Evolutionary conservation across 306 rosid genomes (phyloP).

Genomic region (Gynostemma pentaphyllum): DNA sequence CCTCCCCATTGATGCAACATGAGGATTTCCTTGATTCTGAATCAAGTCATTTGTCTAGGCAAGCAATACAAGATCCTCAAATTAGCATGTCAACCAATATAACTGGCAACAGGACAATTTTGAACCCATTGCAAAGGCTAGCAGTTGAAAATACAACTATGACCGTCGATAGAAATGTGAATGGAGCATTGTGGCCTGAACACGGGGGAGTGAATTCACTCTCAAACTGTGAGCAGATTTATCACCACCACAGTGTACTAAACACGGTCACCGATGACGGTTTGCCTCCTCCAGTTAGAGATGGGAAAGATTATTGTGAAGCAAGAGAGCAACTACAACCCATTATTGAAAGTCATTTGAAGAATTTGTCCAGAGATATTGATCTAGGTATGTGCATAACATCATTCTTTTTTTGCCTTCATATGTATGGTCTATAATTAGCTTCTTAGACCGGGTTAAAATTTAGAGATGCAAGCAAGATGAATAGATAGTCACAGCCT

Average conservation of each 20-base stretch:
- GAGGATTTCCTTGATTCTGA: constrained; percentile 27
- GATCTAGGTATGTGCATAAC: constrained; percentile 38
- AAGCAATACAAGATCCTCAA: constrained; percentile 37
- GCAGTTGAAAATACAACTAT: constrained; percentile 25
- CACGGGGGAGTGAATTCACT: constrained; percentile 25
- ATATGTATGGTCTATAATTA: not conserved
- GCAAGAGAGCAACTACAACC: constrained; percentile 60
- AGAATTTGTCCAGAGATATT: constrained; percentile 34
- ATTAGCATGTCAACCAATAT: constrained; percentile 17
- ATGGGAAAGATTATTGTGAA: constrained; percentile 27
- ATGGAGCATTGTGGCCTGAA: constrained; percentile 42
- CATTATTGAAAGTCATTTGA: constrained; percentile 50
- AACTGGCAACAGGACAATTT: constrained; percentile 13
- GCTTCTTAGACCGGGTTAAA: not conserved
- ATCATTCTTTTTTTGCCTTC: not conserved
- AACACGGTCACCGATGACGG: constrained; percentile 22
- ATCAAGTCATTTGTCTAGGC: constrained; percentile 35
- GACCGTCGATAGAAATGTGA: constrained; percentile 21
- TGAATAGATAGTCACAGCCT: not conserved
- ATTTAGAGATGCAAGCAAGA: not conserved
- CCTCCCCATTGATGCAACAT: constrained; percentile 31
- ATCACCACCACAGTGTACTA: constrained; percentile 35
- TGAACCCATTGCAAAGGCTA: constrained; percentile 34
- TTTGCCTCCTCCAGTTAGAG: constrained; percentile 19
- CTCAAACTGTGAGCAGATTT: constrained; percentile 32